Percentiles rank a stretch among this genome's conserved stretches.
phyloP scores from a whole-genome alignment of 1,139 yeast genomes.

The Hanseniaspora sp. region DNA sequence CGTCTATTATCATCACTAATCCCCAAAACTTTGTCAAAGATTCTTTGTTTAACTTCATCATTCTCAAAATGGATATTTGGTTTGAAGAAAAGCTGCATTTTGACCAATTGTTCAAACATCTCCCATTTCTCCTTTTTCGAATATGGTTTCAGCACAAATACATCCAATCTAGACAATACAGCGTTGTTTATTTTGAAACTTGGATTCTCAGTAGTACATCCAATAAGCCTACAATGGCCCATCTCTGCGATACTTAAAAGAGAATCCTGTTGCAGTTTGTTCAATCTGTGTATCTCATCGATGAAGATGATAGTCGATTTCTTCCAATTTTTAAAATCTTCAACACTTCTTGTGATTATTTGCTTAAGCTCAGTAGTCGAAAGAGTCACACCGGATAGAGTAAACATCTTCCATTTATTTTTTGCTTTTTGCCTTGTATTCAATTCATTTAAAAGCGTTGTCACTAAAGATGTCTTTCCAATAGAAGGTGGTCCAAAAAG shows the following conservation, averaged over 20 bases:
- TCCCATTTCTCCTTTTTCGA: slow-evolving; percentile 34
- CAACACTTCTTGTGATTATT: slow-evolving; percentile 61
- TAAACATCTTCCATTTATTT: slow-evolving; percentile 55
- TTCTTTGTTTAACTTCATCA: slow-evolving; percentile 28
- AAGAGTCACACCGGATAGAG: slow-evolving; percentile 75
- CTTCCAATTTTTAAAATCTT: slow-evolving; percentile 54
- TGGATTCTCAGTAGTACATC: slow-evolving; percentile 97
- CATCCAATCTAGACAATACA: slow-evolving; percentile 73
- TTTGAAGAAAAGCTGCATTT: slow-evolving; percentile 50
- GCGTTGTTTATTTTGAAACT: slow-evolving; percentile 86
- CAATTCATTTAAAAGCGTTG: slow-evolving; percentile 30
- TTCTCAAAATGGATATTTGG: slow-evolving; percentile 34
- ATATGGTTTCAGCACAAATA: slow-evolving; percentile 67
- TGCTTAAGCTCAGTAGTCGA: slow-evolving; percentile 60
- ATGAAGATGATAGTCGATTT: slow-evolving; percentile 68
- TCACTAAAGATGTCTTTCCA: slow-evolving; percentile 76
- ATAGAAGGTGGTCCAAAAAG: slow-evolving; percentile 96
- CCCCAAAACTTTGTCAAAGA: neutral
- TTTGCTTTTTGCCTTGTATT: slow-evolving; percentile 23
- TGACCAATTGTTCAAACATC: slow-evolving; percentile 30
- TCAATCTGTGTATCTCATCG: slow-evolving; percentile 89
- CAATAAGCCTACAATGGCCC: slow-evolving; percentile 59
- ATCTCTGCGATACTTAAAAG: slow-evolving; percentile 63
- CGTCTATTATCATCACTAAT: slow-evolving; percentile 76
- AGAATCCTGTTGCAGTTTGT: slow-evolving; percentile 80